Percentiles rank a stretch among this genome's conserved stretches.
These are phyloP conservation scores for Phialophora tarda DNA, from an alignment of 2,329 filamentous ascomycete genomes.

Conservation along the genomic window DNA sequence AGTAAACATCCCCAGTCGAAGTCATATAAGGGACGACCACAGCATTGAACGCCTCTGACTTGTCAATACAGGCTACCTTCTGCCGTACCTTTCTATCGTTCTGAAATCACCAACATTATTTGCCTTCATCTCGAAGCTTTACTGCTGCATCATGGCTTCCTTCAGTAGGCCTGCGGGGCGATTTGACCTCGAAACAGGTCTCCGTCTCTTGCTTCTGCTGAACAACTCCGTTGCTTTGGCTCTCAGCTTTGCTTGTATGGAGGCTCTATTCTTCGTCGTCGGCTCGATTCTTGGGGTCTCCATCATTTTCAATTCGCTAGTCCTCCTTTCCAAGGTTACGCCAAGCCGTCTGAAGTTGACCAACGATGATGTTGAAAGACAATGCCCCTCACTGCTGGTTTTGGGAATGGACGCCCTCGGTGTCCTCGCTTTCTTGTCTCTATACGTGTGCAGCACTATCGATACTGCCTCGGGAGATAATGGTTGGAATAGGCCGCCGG, in stretches of 20 bases:
- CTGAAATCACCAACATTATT: neutral
- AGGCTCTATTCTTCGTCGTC: conserved; percentile 22
- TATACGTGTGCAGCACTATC: conserved; percentile 25
- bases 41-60: neutral
- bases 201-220: conserved; percentile 21
- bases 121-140: neutral
- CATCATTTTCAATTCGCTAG: conserved; percentile 21
- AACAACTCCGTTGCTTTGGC: conserved; percentile 25
- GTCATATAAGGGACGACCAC: conserved; percentile 9
- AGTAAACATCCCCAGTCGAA: conserved; percentile 7
- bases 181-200: conserved; percentile 4
- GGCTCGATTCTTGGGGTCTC: conserved; percentile 22
- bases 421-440: conserved; percentile 23
- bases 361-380: neutral
- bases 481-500: neutral
- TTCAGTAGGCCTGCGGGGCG: neutral
- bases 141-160: conserved; percentile 10
- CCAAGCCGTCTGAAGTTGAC: conserved; percentile 3
- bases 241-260: conserved; percentile 22
- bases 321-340: conserved; percentile 4
- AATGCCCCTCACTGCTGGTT: conserved; percentile 16
- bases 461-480: neutral
- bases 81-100: neutral
- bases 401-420: conserved; percentile 21
- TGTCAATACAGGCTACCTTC: neutral